phyloP scores from a whole-genome alignment of 148 eudicot genomes.

The Persicaria tinctoria region DNA sequence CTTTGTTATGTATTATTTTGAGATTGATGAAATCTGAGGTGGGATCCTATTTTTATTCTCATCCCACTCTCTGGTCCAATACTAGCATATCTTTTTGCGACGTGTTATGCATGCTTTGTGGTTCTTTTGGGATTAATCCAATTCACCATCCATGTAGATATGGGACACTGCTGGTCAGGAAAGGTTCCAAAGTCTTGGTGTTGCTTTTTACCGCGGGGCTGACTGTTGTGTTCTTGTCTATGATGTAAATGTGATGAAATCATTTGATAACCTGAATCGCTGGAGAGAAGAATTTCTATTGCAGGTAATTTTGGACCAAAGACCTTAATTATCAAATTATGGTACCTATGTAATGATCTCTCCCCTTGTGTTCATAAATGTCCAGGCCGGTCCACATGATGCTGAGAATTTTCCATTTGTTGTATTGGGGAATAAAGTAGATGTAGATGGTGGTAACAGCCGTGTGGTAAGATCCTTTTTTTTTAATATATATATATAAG shows the following conservation, averaged over 20 bases:
- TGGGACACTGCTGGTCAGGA: slow-evolving; percentile 96
- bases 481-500: not conserved
- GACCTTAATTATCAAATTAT: not conserved
- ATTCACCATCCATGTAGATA: slow-evolving; percentile 31
- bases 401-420: slow-evolving; percentile 85
- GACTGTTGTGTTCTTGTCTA: slow-evolving; percentile 78
- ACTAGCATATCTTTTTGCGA: not conserved
- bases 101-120: slow-evolving; percentile 5
- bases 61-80: not conserved
- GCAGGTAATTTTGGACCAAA: slow-evolving; percentile 36
- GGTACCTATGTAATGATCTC: not conserved
- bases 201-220: slow-evolving; percentile 79
- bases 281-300: slow-evolving; percentile 78
- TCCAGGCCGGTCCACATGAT: slow-evolving; percentile 74
- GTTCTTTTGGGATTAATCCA: not conserved
- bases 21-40: too few species aligned
- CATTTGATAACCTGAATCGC: slow-evolving; percentile 64
- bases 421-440: slow-evolving; percentile 69
- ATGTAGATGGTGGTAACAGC: slow-evolving; percentile 77
- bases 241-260: slow-evolving; percentile 74
- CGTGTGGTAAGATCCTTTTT: slow-evolving; percentile 50
- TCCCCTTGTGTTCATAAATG: slow-evolving; percentile 11
- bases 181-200: slow-evolving; percentile 82
- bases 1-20: too few species aligned
- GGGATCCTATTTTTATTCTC: too few species aligned